Evolutionary conservation across 306 rosid genomes (phyloP), one percentile per base, ranked within the genome.

Genomic region (Datisca glomerata): DNA sequence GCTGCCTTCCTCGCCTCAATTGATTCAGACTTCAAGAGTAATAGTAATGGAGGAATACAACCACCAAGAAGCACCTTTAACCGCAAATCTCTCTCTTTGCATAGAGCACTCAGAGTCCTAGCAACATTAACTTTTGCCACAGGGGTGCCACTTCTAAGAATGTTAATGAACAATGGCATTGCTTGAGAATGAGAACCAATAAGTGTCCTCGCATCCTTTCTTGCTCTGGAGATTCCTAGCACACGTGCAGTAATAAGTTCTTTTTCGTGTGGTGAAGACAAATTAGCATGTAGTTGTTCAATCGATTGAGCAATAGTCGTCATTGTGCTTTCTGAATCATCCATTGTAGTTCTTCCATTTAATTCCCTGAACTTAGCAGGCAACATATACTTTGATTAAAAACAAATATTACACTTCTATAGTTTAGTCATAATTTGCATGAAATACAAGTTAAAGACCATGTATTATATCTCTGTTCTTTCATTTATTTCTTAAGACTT

Each of bases 181-280:
- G 95, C 97, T 63, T 83, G 97, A 63, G 93, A 77, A 77, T 83
- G 95, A 56, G 86, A 83, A 61, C 97, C 91, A 28, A 89, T 83
- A 50, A 89, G 58, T 36, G 44, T 50, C 70, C 95, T 75, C 3
- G 77, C 86, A 70, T 83, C 93, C 77, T 80, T 89, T 64, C 75
- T 75, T 60, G 67, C 59, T 61, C 49, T 70, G 40, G 91, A 66
- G 72, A 83, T 75, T 48, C 54, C 77, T 10, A 83, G 67, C 63
- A 89, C 61, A 37, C 65, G 76, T 53, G 75, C 70, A 23, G 97
- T 83, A 38, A 80, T 61, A 43, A 66, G 68, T 74, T 80, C 97
- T 65, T 83, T 83, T 66, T 89, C 95, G 19, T 45, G 60, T 18
- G 80, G 67, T 24, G 97, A 80, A 58, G 95, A 83, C 65, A 67